Conservation (phyloP, 768 basidiomycete genomes). For the Gyrodon lividus region DNA sequence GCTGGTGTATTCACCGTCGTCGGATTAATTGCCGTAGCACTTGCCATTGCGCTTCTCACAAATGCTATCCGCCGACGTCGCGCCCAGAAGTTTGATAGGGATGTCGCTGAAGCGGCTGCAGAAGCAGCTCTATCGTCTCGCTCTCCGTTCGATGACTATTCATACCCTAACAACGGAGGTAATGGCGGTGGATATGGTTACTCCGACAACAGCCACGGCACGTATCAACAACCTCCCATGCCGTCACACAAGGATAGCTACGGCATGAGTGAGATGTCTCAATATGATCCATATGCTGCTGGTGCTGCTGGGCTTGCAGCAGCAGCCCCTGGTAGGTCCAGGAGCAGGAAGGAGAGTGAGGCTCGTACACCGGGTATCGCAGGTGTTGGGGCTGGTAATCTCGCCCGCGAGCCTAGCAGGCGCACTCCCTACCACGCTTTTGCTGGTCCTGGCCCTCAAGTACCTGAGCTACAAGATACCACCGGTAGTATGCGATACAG, state of each 20-base stretch:
- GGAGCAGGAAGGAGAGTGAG: conserved; percentile 30
- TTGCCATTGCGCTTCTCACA: conserved; percentile 49
- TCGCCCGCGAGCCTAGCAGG: conserved; percentile 28
- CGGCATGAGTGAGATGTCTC: conserved; percentile 49
- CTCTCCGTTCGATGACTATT: conserved; percentile 52
- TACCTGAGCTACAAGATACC: conserved; percentile 15
- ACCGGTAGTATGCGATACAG: conserved; percentile 16
- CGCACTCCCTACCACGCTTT: conserved; percentile 40
- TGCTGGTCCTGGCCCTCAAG: conserved; percentile 30
- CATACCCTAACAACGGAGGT: conserved; percentile 26
- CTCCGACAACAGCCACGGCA: conserved; percentile 57
- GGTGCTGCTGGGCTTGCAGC: conserved; percentile 21
- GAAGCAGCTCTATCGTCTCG: conserved; percentile 56
- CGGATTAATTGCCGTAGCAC: conserved; percentile 54
- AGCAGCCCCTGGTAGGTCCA: conserved; percentile 19
- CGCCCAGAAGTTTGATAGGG: conserved; percentile 64
- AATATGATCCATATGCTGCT: conserved; percentile 37
- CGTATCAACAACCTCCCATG: conserved; percentile 49
- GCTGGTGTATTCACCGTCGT: conserved; percentile 72
- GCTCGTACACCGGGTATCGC: conserved; percentile 41
- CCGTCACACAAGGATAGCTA: conserved; percentile 41
- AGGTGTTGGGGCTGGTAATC: conserved; percentile 34
- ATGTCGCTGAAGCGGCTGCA: conserved; percentile 68
- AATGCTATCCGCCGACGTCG: conserved; percentile 62
- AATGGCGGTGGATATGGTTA: conserved; percentile 33